These are phyloP conservation scores for Raddia distichophylla DNA, from an alignment of 176 grass and related monocot species.

Conservation along the genomic window DNA sequence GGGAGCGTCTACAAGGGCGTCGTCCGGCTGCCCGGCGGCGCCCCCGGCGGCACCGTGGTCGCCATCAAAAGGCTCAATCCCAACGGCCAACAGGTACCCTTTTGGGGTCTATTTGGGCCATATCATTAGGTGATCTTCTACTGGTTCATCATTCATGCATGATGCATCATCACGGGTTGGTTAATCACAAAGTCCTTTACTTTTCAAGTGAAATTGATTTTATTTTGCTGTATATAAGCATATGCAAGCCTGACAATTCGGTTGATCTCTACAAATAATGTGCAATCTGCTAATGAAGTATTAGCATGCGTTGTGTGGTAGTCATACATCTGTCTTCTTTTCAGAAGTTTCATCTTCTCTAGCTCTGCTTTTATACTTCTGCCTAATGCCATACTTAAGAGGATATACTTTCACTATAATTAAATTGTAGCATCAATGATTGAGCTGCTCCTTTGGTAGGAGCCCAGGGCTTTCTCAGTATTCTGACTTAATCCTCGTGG, in stretches of 20 bases:
- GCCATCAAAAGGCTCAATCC: slow-evolving; percentile 71
- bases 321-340: not conserved
- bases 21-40: slow-evolving; percentile 51
- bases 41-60: slow-evolving; percentile 49
- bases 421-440: not conserved
- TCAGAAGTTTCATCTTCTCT: not conserved
- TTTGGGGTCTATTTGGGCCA: no score
- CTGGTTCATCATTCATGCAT: no score
- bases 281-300: not conserved
- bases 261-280: not conserved
- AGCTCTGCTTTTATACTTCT: not conserved
- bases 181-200: no score
- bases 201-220: no score
- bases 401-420: not conserved
- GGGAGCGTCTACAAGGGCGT: slow-evolving; percentile 79
- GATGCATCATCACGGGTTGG: no score
- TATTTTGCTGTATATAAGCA: not conserved
- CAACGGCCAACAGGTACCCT: slow-evolving; percentile 62
- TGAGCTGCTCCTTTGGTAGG: not conserved
- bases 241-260: not conserved
- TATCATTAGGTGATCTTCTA: no score
- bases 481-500: not conserved
- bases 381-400: not conserved
- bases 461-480: not conserved
- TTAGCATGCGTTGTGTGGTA: not conserved